Conservation (phyloP, 163 green algal species). For the Prototheca wickerhamii region DNA sequence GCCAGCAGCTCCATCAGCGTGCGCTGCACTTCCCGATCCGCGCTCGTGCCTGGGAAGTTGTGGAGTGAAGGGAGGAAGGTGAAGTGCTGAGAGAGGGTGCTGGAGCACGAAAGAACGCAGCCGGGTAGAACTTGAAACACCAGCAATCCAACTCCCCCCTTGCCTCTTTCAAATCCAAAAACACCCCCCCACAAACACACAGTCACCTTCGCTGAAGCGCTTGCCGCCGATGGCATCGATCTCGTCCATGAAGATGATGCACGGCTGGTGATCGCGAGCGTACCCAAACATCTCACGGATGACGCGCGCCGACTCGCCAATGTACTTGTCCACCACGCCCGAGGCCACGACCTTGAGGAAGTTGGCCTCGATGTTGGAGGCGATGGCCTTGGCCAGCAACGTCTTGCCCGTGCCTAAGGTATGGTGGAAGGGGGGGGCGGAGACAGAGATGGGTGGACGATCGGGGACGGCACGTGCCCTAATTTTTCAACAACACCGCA, state of each 20-base stretch:
- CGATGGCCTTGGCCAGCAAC: slow-evolving; percentile 92
- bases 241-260: slow-evolving; percentile 99
- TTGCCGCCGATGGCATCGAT: slow-evolving; percentile 97
- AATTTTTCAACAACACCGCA: no score
- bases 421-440: not conserved
- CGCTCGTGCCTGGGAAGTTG: slow-evolving; percentile 57
- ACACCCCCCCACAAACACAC: not conserved
- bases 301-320: slow-evolving; percentile 55
- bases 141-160: not conserved
- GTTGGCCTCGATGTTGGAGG: slow-evolving; percentile 98
- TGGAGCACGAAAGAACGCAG: no score
- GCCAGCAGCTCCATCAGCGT: slow-evolving; percentile 99
- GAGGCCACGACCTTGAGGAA: slow-evolving; percentile 98
- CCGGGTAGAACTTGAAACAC: no score
- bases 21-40: slow-evolving; percentile 98
- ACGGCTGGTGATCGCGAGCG: slow-evolving; percentile 91
- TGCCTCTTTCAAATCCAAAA: not conserved
- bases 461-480: no score
- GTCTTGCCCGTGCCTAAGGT: slow-evolving; percentile 76
- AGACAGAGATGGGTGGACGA: not conserved
- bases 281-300: slow-evolving; percentile 63
- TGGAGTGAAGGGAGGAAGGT: not conserved
- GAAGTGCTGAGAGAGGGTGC: no score
- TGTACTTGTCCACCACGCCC: slow-evolving; percentile 99
- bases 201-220: slow-evolving; percentile 79